Base-by-base conservation (phyloP, 179 eudicot species). In the Silene noctiflora region DNA sequence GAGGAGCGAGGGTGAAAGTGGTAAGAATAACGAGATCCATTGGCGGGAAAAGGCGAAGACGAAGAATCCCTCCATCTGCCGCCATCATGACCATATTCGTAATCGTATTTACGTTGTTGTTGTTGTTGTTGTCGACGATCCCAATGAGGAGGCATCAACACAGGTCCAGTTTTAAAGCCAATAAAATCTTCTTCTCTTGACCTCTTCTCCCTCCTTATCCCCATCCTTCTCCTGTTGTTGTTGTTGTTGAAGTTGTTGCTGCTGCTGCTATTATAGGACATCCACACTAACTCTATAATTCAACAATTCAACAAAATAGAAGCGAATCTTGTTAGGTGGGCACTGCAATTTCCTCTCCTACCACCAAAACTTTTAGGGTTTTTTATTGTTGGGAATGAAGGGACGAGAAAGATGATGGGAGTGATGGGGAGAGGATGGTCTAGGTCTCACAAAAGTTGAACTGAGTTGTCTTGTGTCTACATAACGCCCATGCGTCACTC, bases 121-220 rank as follows among this genome's bases (percentile, higher is more conserved):
- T 17, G 39, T 64, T 13, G 27, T 21, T 8, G 25, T 21, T 51
- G 70, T 62, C 88, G 89, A 82, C 95, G 94, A 89, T 89, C 94
- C 91, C 89, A 90, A 51, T 94, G 97, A 81, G 96, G 91, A 89
- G 98, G 94, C 96, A 94, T 90, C 83, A 87, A 92, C 73, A 24
- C 63, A 29, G 39, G 20, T 53, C 46, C 29, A 78, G 74, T 74
- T 59, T 58, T 63, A 42, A 2, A 24, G 17, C 46, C 4, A 48
- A 33, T 48, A 29, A 44, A 73, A 44, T 44, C 51, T 44, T 19
- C 58, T 27, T 42, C 46, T 33, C 69, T 33, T 63, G 67, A 65
- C 19, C 53, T 69, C 16, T 24, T 27, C 48, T 21, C 58, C 39
- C 55, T 66, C 51, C 13, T 44, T 44, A 10, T 9, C 51, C 51